Conservation (phyloP, 192 early-diverging fungal genomes). For the Backusella tarrabulga region DNA sequence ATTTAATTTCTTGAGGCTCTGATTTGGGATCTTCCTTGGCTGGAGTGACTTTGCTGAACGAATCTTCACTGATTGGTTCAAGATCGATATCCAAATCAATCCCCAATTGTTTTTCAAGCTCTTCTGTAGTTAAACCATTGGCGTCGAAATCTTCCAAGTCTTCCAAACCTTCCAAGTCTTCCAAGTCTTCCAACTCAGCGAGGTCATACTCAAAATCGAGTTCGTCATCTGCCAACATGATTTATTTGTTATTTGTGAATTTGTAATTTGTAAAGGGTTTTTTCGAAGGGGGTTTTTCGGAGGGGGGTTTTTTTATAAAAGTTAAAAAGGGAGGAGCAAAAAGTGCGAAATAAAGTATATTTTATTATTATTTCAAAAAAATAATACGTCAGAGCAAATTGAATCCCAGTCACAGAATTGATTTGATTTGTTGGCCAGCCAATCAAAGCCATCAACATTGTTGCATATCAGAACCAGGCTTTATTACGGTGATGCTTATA, state of each 20-base stretch:
- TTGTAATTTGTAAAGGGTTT: background rate
- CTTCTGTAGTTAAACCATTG: background rate
- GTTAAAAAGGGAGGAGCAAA: background rate
- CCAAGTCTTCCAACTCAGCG: background rate
- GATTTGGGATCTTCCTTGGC: background rate
- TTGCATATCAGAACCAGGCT: background rate
- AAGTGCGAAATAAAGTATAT: background rate
- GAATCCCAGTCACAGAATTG: background rate
- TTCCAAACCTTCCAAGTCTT: background rate
- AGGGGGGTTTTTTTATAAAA: background rate
- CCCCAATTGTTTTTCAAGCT: background rate
- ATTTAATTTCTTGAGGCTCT: background rate
- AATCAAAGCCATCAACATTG: background rate
- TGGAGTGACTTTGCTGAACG: background rate
- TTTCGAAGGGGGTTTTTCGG: too few species aligned
- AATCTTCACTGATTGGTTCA: background rate
- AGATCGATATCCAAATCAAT: background rate
- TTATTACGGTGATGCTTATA: too few species aligned
- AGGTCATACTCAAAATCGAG: background rate
- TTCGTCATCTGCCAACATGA: background rate
- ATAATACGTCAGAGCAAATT: background rate
- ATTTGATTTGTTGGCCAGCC: background rate
- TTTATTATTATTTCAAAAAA: background rate
- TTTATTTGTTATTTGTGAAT: background rate
- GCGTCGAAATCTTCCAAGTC: background rate